phyloP scores from a whole-genome alignment of 352 stramenopile species.

The Phytophthora agathidicida region DNA sequence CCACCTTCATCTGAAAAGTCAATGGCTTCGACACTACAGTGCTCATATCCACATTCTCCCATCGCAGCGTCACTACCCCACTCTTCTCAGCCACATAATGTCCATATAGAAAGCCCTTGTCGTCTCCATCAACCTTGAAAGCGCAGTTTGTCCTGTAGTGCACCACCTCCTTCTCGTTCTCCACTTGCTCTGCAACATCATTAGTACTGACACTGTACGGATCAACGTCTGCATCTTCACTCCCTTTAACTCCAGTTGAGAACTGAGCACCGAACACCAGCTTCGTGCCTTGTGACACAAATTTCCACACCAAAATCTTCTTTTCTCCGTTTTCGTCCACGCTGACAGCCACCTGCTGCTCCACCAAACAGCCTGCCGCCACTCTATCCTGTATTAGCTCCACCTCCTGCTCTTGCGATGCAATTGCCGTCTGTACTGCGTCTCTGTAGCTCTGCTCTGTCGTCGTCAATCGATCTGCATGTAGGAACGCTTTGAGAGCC shows the following conservation, averaged over 20 bases:
- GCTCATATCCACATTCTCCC: conserved; percentile 48
- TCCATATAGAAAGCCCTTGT: conserved; percentile 30
- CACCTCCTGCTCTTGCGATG: neutral
- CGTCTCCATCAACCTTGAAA: conserved; percentile 11
- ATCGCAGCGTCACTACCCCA: conserved; percentile 42
- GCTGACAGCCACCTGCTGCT: conserved; percentile 27
- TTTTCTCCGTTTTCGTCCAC: conserved; percentile 6
- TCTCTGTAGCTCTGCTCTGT: conserved; percentile 25
- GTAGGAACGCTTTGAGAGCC: conserved; percentile 36
- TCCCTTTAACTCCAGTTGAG: neutral
- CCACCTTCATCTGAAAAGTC: conserved; percentile 33
- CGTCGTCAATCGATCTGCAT: conserved; percentile 23
- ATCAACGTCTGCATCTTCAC: conserved; percentile 6
- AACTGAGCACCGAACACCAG: conserved; percentile 41
- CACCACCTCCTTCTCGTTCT: conserved; percentile 20
- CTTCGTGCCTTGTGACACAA: conserved; percentile 32
- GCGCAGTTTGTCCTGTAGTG: conserved; percentile 41
- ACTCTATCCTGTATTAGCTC: conserved; percentile 20
- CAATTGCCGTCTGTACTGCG: conserved; percentile 22
- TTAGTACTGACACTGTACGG: conserved; percentile 31
- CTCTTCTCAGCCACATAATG: conserved; percentile 27
- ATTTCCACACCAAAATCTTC: conserved; percentile 50
- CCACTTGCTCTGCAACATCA: neutral
- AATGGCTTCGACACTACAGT: conserved; percentile 56
- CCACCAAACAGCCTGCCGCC: conserved; percentile 33